phyloP scores from a whole-genome alignment of 768 basidiomycete genomes.

The Podaxis pistillaris region DNA sequence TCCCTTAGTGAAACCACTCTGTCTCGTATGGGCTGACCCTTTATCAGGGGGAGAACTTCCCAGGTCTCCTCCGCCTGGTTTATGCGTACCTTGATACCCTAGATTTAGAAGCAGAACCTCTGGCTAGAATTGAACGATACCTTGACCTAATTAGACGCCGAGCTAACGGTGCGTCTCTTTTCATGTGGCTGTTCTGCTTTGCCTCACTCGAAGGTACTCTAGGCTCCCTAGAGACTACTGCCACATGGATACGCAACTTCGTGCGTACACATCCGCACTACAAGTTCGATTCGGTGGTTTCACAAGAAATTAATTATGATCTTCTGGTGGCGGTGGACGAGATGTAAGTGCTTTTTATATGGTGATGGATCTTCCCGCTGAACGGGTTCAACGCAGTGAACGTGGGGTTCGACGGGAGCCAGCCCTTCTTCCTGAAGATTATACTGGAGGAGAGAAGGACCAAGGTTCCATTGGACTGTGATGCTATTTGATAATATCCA shows the following conservation, averaged over 20 bases:
- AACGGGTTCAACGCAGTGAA: constrained; percentile 45
- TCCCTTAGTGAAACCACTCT: constrained; percentile 6
- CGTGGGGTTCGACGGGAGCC: constrained; percentile 61
- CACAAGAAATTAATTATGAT: constrained; percentile 91
- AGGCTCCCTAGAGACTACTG: constrained; percentile 84
- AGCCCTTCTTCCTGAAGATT: constrained; percentile 62
- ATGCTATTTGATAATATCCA: neutral
- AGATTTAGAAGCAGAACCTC: constrained; percentile 64
- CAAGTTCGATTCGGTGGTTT: constrained; percentile 90
- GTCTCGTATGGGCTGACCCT: neutral
- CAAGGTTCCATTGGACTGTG: constrained; percentile 42
- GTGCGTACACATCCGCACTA: constrained; percentile 90
- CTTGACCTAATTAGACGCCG: constrained; percentile 75
- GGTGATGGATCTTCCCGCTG: neutral
- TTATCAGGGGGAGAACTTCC: constrained; percentile 61
- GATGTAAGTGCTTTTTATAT: constrained; percentile 57
- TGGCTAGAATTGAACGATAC: constrained; percentile 68
- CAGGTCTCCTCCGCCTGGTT: constrained; percentile 79
- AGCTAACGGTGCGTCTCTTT: constrained; percentile 63
- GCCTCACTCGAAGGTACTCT: neutral
- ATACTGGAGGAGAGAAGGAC: constrained; percentile 46
- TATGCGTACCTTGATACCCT: constrained; percentile 84
- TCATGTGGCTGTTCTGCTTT: neutral
- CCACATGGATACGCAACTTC: constrained; percentile 92
- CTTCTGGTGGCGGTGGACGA: constrained; percentile 86